Percentiles rank a stretch among this genome's conserved stretches.
Conservation (phyloP, 305 asterid species). For the Solanum hybrid region DNA sequence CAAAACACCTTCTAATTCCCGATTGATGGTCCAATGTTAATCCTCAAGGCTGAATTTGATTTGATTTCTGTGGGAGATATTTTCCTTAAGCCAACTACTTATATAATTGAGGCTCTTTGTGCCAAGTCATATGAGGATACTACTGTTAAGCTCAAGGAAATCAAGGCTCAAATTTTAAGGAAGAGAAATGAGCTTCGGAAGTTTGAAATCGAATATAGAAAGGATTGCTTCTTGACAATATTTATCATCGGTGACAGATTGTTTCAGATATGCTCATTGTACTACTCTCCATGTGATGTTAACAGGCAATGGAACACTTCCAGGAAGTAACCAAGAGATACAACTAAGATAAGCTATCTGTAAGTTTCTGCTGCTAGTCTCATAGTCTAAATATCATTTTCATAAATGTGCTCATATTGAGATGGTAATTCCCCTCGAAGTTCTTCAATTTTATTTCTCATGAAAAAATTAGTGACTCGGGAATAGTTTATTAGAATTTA, state of each 20-base stretch:
- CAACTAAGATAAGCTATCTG: constrained; percentile 74
- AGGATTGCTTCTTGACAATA: constrained; percentile 31
- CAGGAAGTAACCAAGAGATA: constrained; percentile 91
- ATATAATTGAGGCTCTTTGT: constrained; percentile 30
- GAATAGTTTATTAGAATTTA: no score
- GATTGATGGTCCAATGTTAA: no score
- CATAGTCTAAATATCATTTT: background rate
- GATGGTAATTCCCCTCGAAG: no score
- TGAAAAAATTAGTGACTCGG: no score
- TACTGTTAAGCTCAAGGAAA: constrained; percentile 65
- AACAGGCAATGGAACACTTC: constrained; percentile 84
- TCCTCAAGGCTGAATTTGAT: no score
- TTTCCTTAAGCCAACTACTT: constrained; percentile 78
- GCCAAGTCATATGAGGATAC: constrained; percentile 83
- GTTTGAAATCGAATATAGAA: constrained; percentile 91
- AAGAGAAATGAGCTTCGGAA: constrained; percentile 88
- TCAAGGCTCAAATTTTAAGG: constrained; percentile 79
- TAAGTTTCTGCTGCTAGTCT: constrained; percentile 30
- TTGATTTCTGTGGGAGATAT: constrained; percentile 63
- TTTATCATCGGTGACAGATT: background rate
- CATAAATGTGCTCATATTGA: background rate
- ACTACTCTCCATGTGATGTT: background rate
- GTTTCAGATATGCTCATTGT: background rate
- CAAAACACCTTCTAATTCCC: background rate
- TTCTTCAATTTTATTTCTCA: no score